Conservation (phyloP, 176 grass and related monocot species). For the bread wheat (Triticum aestivum) region DNA sequence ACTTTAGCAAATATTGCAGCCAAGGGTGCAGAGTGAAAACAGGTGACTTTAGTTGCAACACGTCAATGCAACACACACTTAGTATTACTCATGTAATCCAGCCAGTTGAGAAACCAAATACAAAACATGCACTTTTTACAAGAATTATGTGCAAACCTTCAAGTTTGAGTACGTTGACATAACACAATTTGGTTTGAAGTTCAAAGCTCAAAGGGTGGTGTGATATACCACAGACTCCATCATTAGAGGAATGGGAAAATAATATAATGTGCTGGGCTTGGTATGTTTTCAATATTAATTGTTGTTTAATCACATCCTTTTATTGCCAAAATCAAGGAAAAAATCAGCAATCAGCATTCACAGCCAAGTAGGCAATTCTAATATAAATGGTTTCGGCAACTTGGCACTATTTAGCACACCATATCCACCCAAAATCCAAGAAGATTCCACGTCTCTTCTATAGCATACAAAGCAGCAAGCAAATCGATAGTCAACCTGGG, state of each 20-base stretch:
- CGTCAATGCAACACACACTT: neutral
- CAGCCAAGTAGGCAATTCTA: neutral
- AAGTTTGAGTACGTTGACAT: neutral
- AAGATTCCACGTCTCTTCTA: neutral
- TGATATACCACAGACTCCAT: neutral
- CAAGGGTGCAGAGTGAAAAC: neutral
- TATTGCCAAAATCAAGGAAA: neutral
- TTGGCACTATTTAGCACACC: conserved; percentile 1
- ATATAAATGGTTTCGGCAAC: neutral
- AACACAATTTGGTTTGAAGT: neutral
- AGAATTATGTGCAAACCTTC: neutral
- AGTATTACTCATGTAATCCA: neutral
- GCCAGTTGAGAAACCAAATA: neutral
- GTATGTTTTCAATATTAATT: neutral
- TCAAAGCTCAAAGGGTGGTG: conserved; percentile 3
- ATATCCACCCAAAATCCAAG: conserved; percentile 4
- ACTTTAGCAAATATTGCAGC: neutral
- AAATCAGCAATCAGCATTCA: neutral
- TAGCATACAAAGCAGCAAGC: neutral
- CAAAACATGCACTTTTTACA: neutral
- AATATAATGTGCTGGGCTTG: neutral
- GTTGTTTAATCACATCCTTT: neutral
- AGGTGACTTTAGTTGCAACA: neutral
- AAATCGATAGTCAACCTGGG: neutral
- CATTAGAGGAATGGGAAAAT: neutral